Percentiles rank a stretch among this genome's conserved stretches.
Conservation (phyloP, 208 protist species). For the Jaenimonas drosophilae region DNA sequence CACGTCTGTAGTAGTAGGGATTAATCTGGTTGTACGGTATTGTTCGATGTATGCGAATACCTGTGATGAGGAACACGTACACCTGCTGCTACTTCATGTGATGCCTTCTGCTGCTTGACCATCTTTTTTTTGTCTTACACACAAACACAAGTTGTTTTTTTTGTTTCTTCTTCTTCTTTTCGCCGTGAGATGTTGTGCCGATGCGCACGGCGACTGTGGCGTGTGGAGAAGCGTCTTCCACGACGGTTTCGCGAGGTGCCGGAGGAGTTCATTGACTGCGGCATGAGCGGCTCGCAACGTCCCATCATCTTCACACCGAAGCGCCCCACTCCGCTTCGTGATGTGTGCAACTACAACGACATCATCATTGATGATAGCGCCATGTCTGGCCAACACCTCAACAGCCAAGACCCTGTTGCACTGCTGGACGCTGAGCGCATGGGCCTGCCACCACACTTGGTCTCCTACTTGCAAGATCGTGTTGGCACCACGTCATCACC, state of each 20-base stretch:
- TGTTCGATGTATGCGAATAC: no score
- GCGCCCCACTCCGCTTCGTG: conserved; percentile 58
- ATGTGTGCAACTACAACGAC: conserved; percentile 31
- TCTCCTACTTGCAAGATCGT: conserved; percentile 33
- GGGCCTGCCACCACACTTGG: conserved; percentile 70
- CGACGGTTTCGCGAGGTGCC: conserved; percentile 67
- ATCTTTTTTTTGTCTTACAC: no score
- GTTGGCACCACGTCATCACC: conserved; percentile 9
- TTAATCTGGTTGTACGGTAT: no score
- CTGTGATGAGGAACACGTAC: no score
- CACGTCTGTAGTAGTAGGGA: no score
- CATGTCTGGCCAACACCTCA: neutral
- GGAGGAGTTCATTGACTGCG: conserved; percentile 76
- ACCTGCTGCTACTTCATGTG: no score
- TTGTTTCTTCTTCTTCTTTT: no score
- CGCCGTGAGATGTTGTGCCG: no score
- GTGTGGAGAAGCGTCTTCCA: conserved; percentile 52
- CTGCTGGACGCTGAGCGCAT: conserved; percentile 64
- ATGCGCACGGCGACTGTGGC: conserved; percentile 25
- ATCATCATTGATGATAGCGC: conserved; percentile 42
- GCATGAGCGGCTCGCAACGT: conserved; percentile 30
- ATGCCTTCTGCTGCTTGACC: no score
- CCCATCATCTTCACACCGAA: conserved; percentile 74
- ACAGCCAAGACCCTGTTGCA: conserved; percentile 40
- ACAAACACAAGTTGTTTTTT: no score